Percentiles rank a stretch among this genome's conserved stretches.
These are phyloP conservation scores for Rhizopogon sp. DNA, from an alignment of 768 basidiomycete genomes.

Conservation along the genomic window DNA sequence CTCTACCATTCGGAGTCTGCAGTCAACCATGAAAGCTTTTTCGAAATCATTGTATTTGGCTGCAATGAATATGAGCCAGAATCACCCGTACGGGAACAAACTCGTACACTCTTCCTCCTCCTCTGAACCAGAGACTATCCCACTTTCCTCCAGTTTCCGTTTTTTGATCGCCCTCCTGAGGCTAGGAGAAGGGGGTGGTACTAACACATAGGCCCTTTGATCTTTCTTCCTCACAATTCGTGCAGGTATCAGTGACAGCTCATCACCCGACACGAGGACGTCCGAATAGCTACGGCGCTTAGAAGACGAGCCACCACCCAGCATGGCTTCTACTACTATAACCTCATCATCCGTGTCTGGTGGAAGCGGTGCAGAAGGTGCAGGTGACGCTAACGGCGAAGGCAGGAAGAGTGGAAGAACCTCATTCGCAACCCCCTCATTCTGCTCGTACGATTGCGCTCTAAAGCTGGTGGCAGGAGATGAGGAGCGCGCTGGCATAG, in stretches of 20 bases:
- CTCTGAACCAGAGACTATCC: constrained; percentile 9
- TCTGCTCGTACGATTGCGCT: constrained; percentile 9
- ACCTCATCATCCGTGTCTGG: constrained; percentile 17
- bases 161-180: constrained; percentile 15
- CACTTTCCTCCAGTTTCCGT: constrained; percentile 10
- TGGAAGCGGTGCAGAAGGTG: constrained; percentile 8
- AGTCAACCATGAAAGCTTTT: constrained; percentile 39
- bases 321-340: constrained; percentile 6
- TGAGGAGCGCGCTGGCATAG: background rate
- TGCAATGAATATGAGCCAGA: constrained; percentile 27
- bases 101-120: constrained; percentile 27
- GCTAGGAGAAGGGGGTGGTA: constrained; percentile 20
- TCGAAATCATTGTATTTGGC: constrained; percentile 36
- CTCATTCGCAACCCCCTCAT: constrained; percentile 7
- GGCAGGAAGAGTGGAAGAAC: constrained; percentile 45
- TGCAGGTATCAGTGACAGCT: background rate
- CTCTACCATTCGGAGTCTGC: constrained; percentile 43
- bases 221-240: constrained; percentile 16
- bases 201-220: constrained; percentile 20
- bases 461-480: constrained; percentile 4
- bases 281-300: constrained; percentile 17
- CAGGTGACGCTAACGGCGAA: constrained; percentile 35
- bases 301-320: constrained; percentile 1
- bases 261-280: constrained; percentile 8
- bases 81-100: constrained; percentile 15